These are phyloP conservation scores for Zygosaccharomyces sapae DNA, from an alignment of 1,139 yeast species.

Conservation along the genomic window DNA sequence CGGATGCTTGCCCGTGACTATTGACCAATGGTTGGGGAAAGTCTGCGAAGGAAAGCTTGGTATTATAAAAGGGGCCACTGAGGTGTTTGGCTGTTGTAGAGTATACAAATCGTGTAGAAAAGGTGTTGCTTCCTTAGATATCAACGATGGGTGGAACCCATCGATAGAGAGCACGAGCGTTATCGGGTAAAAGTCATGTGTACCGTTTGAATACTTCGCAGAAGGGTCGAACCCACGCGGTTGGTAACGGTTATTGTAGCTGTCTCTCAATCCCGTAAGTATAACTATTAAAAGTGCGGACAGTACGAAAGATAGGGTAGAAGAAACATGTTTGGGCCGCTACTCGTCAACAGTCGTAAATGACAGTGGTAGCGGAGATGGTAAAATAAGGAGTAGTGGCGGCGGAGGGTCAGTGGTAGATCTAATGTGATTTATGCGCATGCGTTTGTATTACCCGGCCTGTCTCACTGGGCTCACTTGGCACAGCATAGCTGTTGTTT, in stretches of 20 bases:
- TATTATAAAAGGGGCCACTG: conserved; percentile 64
- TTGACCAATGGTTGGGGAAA: conserved; percentile 88
- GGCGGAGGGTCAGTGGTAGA: too few relatives aligned
- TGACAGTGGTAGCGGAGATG: too few relatives aligned
- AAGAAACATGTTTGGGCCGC: conserved; percentile 1
- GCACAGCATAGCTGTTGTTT: too few relatives aligned
- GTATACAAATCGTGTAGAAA: conserved; percentile 45
- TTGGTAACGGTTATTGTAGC: background rate
- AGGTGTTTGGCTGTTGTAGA: conserved; percentile 49
- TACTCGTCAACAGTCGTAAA: too few relatives aligned
- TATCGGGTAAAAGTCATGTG: conserved; percentile 69
- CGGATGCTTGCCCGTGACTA: conserved; percentile 82
- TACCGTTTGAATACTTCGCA: conserved; percentile 53
- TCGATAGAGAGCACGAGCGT: conserved; percentile 76
- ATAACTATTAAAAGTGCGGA: background rate
- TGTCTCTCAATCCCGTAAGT: background rate
- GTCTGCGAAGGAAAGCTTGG: conserved; percentile 89
- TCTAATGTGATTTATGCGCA: too few relatives aligned
- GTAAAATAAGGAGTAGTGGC: too few relatives aligned
- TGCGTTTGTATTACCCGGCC: too few relatives aligned
- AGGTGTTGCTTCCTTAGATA: conserved; percentile 67
- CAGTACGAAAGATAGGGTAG: background rate
- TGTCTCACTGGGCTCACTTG: too few relatives aligned
- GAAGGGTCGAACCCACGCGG: conserved; percentile 28
- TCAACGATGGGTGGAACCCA: conserved; percentile 89